phyloP scores from a whole-genome alignment of 2,329 filamentous ascomycete genomes.

The Coniochaeta sp. region DNA sequence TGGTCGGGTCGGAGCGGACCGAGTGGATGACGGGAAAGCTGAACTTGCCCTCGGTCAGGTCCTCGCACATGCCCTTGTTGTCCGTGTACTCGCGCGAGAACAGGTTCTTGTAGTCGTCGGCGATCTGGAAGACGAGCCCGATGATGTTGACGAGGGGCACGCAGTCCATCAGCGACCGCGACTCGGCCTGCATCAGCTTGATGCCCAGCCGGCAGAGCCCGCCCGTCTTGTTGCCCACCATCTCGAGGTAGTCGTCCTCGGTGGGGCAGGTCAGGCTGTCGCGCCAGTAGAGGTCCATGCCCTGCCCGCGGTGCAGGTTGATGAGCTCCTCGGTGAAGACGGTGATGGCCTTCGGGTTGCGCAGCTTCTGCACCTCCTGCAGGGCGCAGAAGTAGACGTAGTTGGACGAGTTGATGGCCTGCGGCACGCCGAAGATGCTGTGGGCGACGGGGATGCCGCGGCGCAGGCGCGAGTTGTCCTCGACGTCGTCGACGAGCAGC shows the following conservation, averaged over 20 bases:
- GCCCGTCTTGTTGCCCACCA: slow-evolving; percentile 88
- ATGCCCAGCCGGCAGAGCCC: slow-evolving; percentile 79
- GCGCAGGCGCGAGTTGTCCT: slow-evolving; percentile 67
- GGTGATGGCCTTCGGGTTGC: slow-evolving; percentile 56
- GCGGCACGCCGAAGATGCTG: slow-evolving; percentile 75
- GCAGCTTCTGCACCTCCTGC: slow-evolving; percentile 67
- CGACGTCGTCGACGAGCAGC: slow-evolving; percentile 79
- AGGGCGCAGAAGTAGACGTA: slow-evolving; percentile 81
- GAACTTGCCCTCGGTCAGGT: slow-evolving; percentile 95
- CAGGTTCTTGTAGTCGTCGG: slow-evolving; percentile 91
- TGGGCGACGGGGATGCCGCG: slow-evolving; percentile 78
- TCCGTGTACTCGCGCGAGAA: slow-evolving; percentile 65
- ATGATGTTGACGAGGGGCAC: slow-evolving; percentile 79
- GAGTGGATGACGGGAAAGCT: slow-evolving; percentile 93
- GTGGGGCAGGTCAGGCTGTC: slow-evolving; percentile 77
- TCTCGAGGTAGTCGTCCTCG: slow-evolving; percentile 88
- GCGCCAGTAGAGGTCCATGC: slow-evolving; percentile 88
- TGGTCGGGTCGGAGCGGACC: slow-evolving; percentile 67
- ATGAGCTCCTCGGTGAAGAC: slow-evolving; percentile 78
- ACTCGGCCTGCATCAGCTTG: slow-evolving; percentile 81
- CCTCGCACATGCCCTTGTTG: slow-evolving; percentile 92
- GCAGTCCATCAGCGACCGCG: slow-evolving; percentile 53
- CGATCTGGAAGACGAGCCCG: slow-evolving; percentile 83
- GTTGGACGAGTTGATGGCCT: slow-evolving; percentile 87
- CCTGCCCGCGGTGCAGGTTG: slow-evolving; percentile 80